These are phyloP conservation scores for Solanum appendiculatum DNA, from an alignment of 257 asterid species.

Conservation along the genomic window DNA sequence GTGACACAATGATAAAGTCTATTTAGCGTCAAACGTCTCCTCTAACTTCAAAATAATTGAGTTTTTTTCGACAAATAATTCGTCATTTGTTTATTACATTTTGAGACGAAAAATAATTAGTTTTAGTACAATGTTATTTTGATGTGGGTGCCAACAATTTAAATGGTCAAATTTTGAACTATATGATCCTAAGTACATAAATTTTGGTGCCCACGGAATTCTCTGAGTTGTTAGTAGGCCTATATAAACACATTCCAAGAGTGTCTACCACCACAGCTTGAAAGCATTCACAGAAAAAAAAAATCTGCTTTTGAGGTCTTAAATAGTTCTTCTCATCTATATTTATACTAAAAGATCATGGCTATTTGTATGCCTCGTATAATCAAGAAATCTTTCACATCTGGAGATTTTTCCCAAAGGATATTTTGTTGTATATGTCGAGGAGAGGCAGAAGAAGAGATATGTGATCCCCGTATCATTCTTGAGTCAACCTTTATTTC, in stretches of 20 bases:
- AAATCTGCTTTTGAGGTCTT: not conserved
- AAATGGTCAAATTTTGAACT: not conserved
- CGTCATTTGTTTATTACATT: no score
- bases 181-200: no score
- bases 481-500: conserved; percentile 32
- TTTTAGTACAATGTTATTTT: no score
- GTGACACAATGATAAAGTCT: no score
- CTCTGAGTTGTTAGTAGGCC: not conserved
- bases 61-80: no score
- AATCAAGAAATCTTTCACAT: not conserved
- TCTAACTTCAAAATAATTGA: no score
- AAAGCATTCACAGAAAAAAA: not conserved
- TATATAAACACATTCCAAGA: not conserved
- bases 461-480: conserved; percentile 20
- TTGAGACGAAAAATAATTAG: no score
- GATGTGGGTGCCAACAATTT: no score
- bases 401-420: conserved; percentile 39
- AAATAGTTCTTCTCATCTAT: not conserved
- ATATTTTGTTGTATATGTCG: conserved; percentile 44
- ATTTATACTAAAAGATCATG: not conserved
- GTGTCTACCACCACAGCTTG: not conserved
- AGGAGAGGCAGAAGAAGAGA: conserved; percentile 22
- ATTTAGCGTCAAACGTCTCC: no score
- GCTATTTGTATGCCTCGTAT: not conserved
- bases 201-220: no score